phyloP scores from a whole-genome alignment of 352 stramenopile species.

The Globisporangium megalacanthum region DNA sequence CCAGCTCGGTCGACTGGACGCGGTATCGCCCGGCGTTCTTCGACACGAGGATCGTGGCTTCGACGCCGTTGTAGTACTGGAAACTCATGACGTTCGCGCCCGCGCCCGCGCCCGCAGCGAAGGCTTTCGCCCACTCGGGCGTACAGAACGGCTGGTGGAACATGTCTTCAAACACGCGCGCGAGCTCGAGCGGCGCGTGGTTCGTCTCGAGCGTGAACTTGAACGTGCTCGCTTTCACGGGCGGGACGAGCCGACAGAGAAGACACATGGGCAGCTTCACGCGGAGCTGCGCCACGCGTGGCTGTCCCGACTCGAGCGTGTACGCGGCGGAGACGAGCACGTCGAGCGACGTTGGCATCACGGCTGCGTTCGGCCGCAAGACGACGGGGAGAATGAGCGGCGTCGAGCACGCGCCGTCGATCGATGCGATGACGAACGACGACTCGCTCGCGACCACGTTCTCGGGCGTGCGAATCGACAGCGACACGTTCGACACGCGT shows the following conservation, averaged over 20 bases:
- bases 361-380: conserved; percentile 32
- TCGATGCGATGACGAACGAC: conserved; percentile 61
- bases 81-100: conserved; percentile 83
- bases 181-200: conserved; percentile 64
- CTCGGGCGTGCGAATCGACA: conserved; percentile 58
- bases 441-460: conserved; percentile 59
- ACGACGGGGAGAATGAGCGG: conserved; percentile 61
- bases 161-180: conserved; percentile 83
- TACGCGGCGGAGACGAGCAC: conserved; percentile 67
- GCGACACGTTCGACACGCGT: conserved; percentile 64
- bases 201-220: conserved; percentile 90
- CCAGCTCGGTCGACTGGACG: conserved; percentile 82
- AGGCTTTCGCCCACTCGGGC: conserved; percentile 64
- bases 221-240: conserved; percentile 75
- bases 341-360: conserved; percentile 66
- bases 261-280: conserved; percentile 77
- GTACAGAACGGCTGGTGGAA: conserved; percentile 68
- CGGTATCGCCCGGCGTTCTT: conserved; percentile 86
- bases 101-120: conserved; percentile 42
- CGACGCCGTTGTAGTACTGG: conserved; percentile 83
- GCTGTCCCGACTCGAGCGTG: conserved; percentile 61
- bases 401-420: conserved; percentile 60
- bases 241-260: conserved; percentile 57
- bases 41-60: conserved; percentile 86
- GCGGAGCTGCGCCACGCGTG: conserved; percentile 53